A percentile compares a stretch with the other conserved stretches of the same genome.
Evolutionary conservation across 805 yeast species (phyloP).

Genomic region (Ogataea pini): DNA sequence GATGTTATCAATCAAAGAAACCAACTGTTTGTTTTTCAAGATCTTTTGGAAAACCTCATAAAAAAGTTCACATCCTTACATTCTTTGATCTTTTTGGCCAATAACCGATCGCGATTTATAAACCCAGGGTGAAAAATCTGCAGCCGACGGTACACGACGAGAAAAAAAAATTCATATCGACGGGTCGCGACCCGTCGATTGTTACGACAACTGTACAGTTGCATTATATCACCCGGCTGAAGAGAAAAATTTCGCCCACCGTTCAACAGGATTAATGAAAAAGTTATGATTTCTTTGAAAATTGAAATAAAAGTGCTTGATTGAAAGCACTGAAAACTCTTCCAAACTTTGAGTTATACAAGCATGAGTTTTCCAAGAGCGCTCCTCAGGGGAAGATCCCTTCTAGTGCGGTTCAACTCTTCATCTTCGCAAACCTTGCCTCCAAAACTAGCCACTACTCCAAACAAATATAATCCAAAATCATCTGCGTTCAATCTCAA

Average conservation of each 20-base stretch:
- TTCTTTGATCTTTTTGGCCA: neutral
- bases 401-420: constrained; percentile 13
- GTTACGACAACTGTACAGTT: neutral
- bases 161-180: neutral
- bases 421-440: constrained; percentile 12
- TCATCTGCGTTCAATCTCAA: constrained; percentile 40
- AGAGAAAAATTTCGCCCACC: constrained; percentile 2
- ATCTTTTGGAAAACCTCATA: neutral
- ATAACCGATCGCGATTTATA: constrained; percentile 2
- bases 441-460: constrained; percentile 34
- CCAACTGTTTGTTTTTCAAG: constrained; percentile 1
- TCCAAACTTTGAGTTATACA: neutral
- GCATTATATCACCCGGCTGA: neutral
- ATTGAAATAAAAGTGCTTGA: too few species aligned
- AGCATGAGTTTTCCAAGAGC: constrained; percentile 1
- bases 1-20: constrained; percentile 1
- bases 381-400: neutral
- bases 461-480: constrained; percentile 38
- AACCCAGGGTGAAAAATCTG: constrained; percentile 4
- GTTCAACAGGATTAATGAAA: neutral
- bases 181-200: neutral
- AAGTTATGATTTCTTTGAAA: too few species aligned
- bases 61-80: constrained; percentile 11
- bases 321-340: too few species aligned
- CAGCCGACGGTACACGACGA: constrained; percentile 1